Evolutionary conservation across 768 basidiomycete species (phyloP).

Genomic region (Lyophyllum shimeji): DNA sequence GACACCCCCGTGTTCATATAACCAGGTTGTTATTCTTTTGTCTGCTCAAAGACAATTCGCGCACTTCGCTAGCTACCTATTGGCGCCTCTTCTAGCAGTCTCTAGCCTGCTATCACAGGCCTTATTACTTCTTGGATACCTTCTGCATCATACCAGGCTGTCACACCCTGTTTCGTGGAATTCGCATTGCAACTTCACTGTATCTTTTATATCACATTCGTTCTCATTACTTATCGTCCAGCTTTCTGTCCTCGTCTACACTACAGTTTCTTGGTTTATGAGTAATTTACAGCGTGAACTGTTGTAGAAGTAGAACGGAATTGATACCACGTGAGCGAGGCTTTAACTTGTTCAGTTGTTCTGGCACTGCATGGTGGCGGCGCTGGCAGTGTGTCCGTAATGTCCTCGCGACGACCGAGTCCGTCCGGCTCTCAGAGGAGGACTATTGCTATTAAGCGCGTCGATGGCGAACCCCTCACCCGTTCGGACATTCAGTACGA

Average conservation of each 20-base stretch:
- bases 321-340: not conserved
- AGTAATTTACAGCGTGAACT: constrained; percentile 7
- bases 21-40: not conserved
- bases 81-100: not conserved
- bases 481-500: constrained; percentile 77
- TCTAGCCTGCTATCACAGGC: not conserved
- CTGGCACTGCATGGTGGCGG: not conserved
- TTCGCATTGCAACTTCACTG: constrained; percentile 15
- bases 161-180: constrained; percentile 7
- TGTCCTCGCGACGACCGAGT: constrained; percentile 40
- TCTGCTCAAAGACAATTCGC: not conserved
- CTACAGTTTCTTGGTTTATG: constrained; percentile 14
- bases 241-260: constrained; percentile 15
- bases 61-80: not conserved
- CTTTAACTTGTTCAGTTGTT: not conserved
- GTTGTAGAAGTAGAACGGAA: constrained; percentile 4
- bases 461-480: constrained; percentile 66
- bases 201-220: constrained; percentile 19
- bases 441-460: constrained; percentile 47
- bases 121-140: not conserved
- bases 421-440: constrained; percentile 36
- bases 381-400: not conserved
- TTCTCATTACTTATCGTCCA: constrained; percentile 9
- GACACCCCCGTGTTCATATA: not conserved
- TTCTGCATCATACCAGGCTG: too few relatives aligned